Base-by-base conservation (phyloP, 1,139 yeast genomes). In the Magnusiomyces tetraspermus region DNA sequence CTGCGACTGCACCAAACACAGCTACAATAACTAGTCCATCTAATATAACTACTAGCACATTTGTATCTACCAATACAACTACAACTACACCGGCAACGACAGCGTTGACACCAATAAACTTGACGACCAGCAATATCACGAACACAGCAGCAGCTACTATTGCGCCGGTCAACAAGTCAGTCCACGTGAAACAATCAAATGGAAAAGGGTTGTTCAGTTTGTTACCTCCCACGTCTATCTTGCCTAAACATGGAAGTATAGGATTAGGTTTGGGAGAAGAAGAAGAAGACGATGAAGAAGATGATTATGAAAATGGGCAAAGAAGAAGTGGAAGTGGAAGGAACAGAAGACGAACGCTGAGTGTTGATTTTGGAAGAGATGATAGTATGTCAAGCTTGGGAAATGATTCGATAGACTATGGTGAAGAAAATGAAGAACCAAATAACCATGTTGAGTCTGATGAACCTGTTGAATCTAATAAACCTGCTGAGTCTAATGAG, bases 181-280 rank as follows among this genome's bases (percentile, higher is more conserved):
- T 6, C n/a, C 47, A 44, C n/a, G 37, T 44, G 23, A 28, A 22
- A 21, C 47, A 44, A 19, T 26, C 47, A 4, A 44, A 44, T 21
- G 47, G 47, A 15, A 28, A 30, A 17, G 47, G 47, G 3, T 19
- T 44, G 6, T 44, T 44, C 22, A 26, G 24, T 3, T 22, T 44
- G n/a, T 21, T 44, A 4, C 47, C 36, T 3, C 19, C 36, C 15
- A 44, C 40, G 6, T 36, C 40, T 5, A 36, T 36, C 5, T 36
- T 36, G 15, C 40, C 40, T 5, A 36, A n/a, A 17, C 40, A 8
- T 36, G 17, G 17, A 36, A 17, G 5, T 10, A n/a, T 6, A 8
- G 11, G 11, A 28, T 28, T 11, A 11, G 33, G 11, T 28, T 28
- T 11, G 11, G 11, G 33, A 8, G 11, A 28, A 28, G 33, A 28